Evolutionary conservation across 2,329 filamentous ascomycete genomes (phyloP).

Genomic region (Cladosporium colombiae): DNA sequence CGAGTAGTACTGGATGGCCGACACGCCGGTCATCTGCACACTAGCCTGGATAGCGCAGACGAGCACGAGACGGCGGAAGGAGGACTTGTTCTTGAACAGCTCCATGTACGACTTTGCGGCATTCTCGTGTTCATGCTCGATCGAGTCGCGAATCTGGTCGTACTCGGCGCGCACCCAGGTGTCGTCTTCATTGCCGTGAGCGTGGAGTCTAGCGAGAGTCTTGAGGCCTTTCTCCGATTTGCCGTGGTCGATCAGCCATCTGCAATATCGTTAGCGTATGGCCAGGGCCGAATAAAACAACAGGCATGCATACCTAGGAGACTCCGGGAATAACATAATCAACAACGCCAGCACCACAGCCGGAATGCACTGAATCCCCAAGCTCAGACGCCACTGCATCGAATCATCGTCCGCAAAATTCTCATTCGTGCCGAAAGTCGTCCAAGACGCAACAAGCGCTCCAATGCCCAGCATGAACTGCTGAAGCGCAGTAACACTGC

Average conservation of each 20-base stretch:
- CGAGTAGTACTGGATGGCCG: conserved; percentile 69
- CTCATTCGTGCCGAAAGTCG: conserved; percentile 64
- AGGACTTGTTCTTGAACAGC: conserved; percentile 65
- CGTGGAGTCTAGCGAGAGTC: conserved; percentile 69
- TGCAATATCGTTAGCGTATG: neutral
- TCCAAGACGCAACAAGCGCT: conserved; percentile 70
- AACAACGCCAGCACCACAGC: conserved; percentile 64
- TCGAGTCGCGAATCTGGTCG: conserved; percentile 67
- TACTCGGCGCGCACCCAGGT: conserved; percentile 72
- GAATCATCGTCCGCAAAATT: conserved; percentile 50
- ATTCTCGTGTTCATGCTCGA: conserved; percentile 65
- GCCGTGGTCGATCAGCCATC: conserved; percentile 74
- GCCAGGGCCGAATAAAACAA: too few relatives aligned
- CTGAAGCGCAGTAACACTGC: conserved; percentile 72
- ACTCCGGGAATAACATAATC: conserved; percentile 72
- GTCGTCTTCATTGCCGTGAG: conserved; percentile 66
- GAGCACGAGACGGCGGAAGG: conserved; percentile 71
- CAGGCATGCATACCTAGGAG: conserved; percentile 31
- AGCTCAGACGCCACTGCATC: conserved; percentile 62
- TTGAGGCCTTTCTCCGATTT: conserved; percentile 63
- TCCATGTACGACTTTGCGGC: conserved; percentile 70
- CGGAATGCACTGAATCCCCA: conserved; percentile 72
- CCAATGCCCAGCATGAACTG: conserved; percentile 84
- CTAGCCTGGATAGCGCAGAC: conserved; percentile 69
- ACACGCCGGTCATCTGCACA: conserved; percentile 75